Base-by-base conservation (phyloP, 2,329 filamentous ascomycete genomes). In the Metarhizium rileyi region DNA sequence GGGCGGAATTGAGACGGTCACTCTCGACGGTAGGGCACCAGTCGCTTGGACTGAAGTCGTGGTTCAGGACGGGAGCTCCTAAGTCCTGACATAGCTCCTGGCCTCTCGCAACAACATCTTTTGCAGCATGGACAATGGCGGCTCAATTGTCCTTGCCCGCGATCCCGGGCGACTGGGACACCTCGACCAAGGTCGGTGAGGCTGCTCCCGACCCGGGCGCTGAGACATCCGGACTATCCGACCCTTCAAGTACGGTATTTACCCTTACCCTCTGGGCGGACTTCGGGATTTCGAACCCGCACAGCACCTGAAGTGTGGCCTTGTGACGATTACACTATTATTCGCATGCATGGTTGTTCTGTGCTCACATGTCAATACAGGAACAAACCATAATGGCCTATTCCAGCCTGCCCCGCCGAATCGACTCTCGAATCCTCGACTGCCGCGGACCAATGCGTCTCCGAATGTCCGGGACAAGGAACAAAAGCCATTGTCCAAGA, bases 401-500 rank as follows among this genome's bases (percentile, higher is more conserved):
- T 45, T 35, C 26, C 53, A 52, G 16, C 36, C 51, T 14, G 50
- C 51, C 25, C 49, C 53, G 27, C 51, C 55, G 45, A 50, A 44
- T 43, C 53, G 52, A 28, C 50, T 53, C 7, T 52, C 57, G 27
- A 57, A 54, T n/a, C 43, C 58, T 48, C 59, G 61, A 48, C 46
- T 61, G 23, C 58, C 64, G 60, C 78, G 84, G 57, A 86, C 83
- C 48, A 84, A 81, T 59, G 84, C 82, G 59, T 81, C 81, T 44
- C 65, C 65, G 53, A 61, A 59, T 59, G 58, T 50, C 50, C 68
- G 63, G 49, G 66, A 63, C 28, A 61, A 56, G 49, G 59, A 67
- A 20, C 52, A 50, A 36, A 67, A 62, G 56, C 52, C 52, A 36
- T 48, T 58, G 27, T 55, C 58, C 30, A 64, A 60, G 55, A 50